Percentiles rank a stretch among this genome's conserved stretches.
Evolutionary conservation across 208 protist species (phyloP).

Genomic region (Endotrypanum monterogeii): DNA sequence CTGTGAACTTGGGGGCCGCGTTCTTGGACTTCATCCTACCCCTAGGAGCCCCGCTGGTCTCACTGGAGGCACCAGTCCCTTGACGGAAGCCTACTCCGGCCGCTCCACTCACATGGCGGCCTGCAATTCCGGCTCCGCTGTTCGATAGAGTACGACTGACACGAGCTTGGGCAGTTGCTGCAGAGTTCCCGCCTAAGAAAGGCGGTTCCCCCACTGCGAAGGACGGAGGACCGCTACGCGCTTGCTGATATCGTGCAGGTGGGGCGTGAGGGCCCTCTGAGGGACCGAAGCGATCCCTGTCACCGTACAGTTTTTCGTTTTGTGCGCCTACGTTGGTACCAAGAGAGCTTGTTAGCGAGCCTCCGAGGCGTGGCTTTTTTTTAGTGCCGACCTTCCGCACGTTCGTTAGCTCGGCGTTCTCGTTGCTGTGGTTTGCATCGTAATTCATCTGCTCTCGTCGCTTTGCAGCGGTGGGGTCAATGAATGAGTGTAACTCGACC

Average conservation of each 20-base stretch:
- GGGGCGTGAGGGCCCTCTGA: slow-evolving; percentile 31
- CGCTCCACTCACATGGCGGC: neutral
- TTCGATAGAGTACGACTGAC: slow-evolving; percentile 13
- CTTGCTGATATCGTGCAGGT: slow-evolving; percentile 3
- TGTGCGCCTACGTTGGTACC: slow-evolving; percentile 29
- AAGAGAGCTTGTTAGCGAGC: neutral
- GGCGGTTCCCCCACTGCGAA: slow-evolving; percentile 1
- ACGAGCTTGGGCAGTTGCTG: slow-evolving; percentile 1
- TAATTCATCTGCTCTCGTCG: slow-evolving; percentile 10
- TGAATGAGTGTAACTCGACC: slow-evolving; percentile 35
- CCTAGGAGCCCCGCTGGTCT: neutral
- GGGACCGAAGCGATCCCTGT: slow-evolving; percentile 84
- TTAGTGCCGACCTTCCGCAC: neutral
- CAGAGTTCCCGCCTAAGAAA: neutral
- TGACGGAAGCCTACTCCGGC: neutral
- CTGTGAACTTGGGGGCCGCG: slow-evolving; percentile 48
- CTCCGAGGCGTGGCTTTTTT: slow-evolving; percentile 17
- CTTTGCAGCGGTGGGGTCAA: slow-evolving; percentile 11
- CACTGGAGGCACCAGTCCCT: neutral
- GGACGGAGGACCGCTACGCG: slow-evolving; percentile 8
- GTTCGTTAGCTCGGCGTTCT: slow-evolving; percentile 5
- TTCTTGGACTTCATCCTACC: slow-evolving; percentile 17
- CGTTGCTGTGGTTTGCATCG: slow-evolving; percentile 14
- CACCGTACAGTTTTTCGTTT: slow-evolving; percentile 71
- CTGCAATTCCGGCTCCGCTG: slow-evolving; percentile 5